Evolutionary conservation across 2,329 filamentous ascomycete species (phyloP).

Genomic region (Pseudodiploospora longispora): DNA sequence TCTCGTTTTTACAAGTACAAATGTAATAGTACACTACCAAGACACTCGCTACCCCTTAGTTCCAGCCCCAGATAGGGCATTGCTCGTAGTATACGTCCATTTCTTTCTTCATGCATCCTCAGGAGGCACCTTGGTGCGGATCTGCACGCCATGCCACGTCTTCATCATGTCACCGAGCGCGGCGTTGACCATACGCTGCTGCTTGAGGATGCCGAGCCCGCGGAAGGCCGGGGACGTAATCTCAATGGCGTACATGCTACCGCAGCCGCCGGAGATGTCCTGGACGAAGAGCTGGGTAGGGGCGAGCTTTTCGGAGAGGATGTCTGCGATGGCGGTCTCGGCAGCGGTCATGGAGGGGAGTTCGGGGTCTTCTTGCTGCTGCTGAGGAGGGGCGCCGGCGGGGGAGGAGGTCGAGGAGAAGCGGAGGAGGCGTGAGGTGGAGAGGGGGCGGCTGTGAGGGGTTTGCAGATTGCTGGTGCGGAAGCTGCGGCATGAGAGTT

Average conservation of each 20-base stretch:
- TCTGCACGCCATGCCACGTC: conserved; percentile 74
- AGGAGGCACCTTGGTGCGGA: conserved; percentile 55
- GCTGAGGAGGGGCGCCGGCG: conserved; percentile 4
- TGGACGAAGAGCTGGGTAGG: conserved; percentile 55
- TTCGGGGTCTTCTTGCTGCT: conserved; percentile 6
- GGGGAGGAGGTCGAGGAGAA: conserved; percentile 3
- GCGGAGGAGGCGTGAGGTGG: neutral
- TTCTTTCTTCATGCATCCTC: conserved; percentile 5
- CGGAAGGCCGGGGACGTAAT: conserved; percentile 64
- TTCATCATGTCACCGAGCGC: conserved; percentile 69
- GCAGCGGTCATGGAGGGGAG: conserved; percentile 33
- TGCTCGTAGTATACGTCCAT: neutral
- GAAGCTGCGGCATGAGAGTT: neutral
- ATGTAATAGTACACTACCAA: no score
- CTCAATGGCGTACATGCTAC: conserved; percentile 80
- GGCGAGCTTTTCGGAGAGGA: conserved; percentile 39
- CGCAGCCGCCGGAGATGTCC: conserved; percentile 77
- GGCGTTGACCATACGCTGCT: conserved; percentile 73
- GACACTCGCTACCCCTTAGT: no score
- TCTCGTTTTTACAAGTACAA: no score
- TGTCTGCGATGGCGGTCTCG: conserved; percentile 52
- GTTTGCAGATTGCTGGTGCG: neutral
- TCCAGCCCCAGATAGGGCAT: no score
- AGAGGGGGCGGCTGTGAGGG: neutral
- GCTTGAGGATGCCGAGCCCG: conserved; percentile 66